phyloP scores from a whole-genome alignment of 2,329 filamentous ascomycete genomes.

The Penicillium sp. region DNA sequence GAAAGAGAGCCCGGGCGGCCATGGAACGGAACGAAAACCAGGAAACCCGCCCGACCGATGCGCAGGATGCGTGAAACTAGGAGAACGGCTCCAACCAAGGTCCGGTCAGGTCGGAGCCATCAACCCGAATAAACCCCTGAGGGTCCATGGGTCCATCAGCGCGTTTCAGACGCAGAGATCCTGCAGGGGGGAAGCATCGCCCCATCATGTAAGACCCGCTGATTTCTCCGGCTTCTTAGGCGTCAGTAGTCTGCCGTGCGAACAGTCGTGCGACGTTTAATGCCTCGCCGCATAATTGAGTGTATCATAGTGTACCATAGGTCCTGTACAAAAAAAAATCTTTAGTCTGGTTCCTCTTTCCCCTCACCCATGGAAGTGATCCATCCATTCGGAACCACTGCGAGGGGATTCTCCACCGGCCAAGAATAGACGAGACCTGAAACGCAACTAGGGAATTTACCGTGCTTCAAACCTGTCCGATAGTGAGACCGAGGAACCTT shows the following conservation, averaged over 20 bases:
- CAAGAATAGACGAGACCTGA: conserved; percentile 6
- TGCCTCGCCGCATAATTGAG: not conserved
- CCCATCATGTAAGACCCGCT: not conserved
- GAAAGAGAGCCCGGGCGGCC: not conserved
- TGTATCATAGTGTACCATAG: not conserved
- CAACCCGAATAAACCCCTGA: not conserved
- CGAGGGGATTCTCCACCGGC: not conserved
- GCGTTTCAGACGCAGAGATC: not conserved
- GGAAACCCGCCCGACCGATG: not conserved
- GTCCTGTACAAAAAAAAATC: not conserved
- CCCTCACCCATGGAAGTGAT: not conserved
- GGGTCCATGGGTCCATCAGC: too few relatives aligned
- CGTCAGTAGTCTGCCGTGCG: not conserved
- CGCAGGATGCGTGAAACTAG: not conserved
- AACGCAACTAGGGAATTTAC: conserved; percentile 2
- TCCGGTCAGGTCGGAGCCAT: not conserved
- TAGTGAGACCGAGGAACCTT: conserved; percentile 1
- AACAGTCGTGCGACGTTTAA: not conserved
- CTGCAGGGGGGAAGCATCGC: conserved; percentile 1
- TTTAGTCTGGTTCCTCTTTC: not conserved
- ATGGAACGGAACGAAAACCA: not conserved
- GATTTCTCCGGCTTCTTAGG: too few relatives aligned
- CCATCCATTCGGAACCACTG: not conserved
- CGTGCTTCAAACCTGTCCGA: not conserved
- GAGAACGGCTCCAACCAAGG: not conserved